phyloP scores from a whole-genome alignment of 116 monocot genomes.

The Zostera marina region DNA sequence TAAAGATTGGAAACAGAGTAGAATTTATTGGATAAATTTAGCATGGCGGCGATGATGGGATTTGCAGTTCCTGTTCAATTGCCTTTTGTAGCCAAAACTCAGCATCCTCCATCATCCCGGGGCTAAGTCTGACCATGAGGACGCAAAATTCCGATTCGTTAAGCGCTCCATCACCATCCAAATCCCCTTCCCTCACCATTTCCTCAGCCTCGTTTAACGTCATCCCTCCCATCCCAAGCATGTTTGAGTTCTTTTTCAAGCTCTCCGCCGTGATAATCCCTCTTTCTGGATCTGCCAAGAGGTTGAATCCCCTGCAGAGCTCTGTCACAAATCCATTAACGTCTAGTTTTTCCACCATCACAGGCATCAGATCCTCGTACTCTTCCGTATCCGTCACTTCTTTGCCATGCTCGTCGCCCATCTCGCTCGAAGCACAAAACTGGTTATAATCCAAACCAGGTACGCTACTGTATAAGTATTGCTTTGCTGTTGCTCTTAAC shows the following conservation, averaged over 20 bases:
- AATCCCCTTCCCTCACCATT: constrained; percentile 24
- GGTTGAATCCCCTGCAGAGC: constrained; percentile 17
- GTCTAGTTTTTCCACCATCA: constrained; percentile 26
- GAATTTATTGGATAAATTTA: too few relatives aligned
- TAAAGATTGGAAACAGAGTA: too few relatives aligned
- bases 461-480: too few relatives aligned
- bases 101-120: constrained; percentile 18
- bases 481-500: too few relatives aligned
- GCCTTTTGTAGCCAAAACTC: constrained; percentile 15
- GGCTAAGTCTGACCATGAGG: constrained; percentile 23
- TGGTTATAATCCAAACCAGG: too few relatives aligned
- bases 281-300: constrained; percentile 11
- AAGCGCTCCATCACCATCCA: constrained; percentile 26
- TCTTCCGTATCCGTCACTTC: background rate
- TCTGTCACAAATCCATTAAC: constrained; percentile 17
- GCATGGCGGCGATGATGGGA: background rate
- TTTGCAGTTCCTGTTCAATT: constrained; percentile 8
- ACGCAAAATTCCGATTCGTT: constrained; percentile 21
- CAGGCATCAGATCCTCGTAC: constrained; percentile 21
- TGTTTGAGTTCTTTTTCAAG: constrained; percentile 6
- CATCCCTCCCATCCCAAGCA: constrained; percentile 15
- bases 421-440: too few relatives aligned
- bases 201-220: constrained; percentile 9
- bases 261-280: constrained; percentile 25
- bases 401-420: background rate